Evolutionary conservation across 306 rosid genomes (phyloP).

Genomic region (Lupinus albus): DNA sequence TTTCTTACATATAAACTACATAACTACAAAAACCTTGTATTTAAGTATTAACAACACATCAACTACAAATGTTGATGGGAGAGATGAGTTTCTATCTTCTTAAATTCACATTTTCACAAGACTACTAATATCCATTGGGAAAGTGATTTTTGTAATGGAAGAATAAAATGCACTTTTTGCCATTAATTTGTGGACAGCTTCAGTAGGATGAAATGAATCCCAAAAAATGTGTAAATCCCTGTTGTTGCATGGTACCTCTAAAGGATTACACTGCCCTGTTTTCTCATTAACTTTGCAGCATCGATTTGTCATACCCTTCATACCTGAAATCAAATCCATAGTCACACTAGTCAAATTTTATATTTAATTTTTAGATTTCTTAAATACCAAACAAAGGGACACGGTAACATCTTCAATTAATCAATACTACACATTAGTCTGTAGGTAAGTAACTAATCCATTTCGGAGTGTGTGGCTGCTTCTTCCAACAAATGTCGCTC

Average conservation of each 20-base stretch:
- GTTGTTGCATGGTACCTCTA: slow-evolving; percentile 15
- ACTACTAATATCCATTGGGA: slow-evolving; percentile 27
- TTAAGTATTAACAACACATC: neutral
- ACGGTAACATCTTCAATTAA: neutral
- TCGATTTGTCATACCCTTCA: neutral
- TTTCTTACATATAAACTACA: neutral
- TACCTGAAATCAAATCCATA: slow-evolving; percentile 34
- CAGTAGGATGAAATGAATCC: slow-evolving; percentile 42
- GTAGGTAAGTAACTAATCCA: too few species aligned
- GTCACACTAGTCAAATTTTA: neutral
- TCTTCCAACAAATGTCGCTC: too few species aligned
- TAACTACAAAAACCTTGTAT: neutral
- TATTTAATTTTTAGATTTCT: too few species aligned
- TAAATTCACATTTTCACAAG: neutral
- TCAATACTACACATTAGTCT: neutral
- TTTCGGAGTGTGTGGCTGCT: too few species aligned
- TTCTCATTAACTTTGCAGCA: slow-evolving; percentile 19
- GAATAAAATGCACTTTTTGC: slow-evolving; percentile 6
- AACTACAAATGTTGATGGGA: neutral
- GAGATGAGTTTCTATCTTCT: neutral
- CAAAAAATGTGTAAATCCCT: slow-evolving; percentile 14
- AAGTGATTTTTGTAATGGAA: neutral
- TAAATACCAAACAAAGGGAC: neutral
- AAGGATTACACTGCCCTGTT: slow-evolving; percentile 26
- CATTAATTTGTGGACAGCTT: slow-evolving; percentile 1